Conservation (phyloP, 2,329 filamentous ascomycete species). For the Diaporthe ampelina region DNA sequence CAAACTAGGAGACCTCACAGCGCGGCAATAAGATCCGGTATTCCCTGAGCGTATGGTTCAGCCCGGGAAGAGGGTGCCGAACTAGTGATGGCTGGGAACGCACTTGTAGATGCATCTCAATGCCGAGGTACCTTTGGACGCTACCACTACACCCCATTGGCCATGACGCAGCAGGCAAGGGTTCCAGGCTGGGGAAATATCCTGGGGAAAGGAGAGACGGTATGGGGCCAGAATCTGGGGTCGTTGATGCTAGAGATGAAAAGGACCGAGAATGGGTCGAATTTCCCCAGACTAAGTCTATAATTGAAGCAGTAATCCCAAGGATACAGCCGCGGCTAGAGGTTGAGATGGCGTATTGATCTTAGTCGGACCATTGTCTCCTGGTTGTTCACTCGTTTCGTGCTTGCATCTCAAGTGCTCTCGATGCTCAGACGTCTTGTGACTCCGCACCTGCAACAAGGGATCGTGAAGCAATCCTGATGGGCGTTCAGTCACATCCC, state of each 20-base stretch:
- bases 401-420: background rate
- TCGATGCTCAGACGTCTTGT: background rate
- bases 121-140: conserved; percentile 30
- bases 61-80: background rate
- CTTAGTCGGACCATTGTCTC: background rate
- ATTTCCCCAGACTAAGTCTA: background rate
- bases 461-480: background rate
- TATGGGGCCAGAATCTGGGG: conserved; percentile 33
- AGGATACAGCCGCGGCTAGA: background rate
- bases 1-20: background rate
- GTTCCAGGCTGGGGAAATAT: conserved; percentile 18
- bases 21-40: background rate
- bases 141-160: background rate
- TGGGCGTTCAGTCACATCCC: background rate
- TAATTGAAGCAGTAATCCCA: background rate
- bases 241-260: background rate
- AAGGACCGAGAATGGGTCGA: conserved; percentile 1
- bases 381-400: background rate
- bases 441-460: background rate
- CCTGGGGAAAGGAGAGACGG: conserved; percentile 18
- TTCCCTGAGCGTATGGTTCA: background rate
- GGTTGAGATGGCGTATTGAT: background rate
- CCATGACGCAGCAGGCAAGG: background rate
- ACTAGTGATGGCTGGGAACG: conserved; percentile 7
- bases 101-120: conserved; percentile 15